phyloP scores from a whole-genome alignment of 441 rosid genomes.

The Syzygium malaccense region DNA sequence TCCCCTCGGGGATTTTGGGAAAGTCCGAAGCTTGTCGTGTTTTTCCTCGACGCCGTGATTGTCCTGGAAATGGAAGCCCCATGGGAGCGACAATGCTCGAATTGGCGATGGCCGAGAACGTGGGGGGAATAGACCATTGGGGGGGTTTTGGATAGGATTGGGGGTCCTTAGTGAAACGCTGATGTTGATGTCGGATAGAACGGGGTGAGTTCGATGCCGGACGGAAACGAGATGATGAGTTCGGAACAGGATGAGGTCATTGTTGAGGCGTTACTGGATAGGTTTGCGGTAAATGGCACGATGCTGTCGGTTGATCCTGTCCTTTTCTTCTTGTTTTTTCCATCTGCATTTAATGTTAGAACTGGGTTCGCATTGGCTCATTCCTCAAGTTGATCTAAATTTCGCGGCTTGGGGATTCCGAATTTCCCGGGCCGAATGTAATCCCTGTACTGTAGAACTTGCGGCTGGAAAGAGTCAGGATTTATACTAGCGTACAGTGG shows the following conservation, averaged over 20 bases:
- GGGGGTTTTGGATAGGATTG: not conserved
- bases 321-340: not conserved
- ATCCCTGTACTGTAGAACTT: not conserved
- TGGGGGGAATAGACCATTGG: not conserved
- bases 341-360: not conserved
- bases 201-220: not conserved
- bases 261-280: not conserved
- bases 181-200: not conserved
- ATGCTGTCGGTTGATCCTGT: not conserved
- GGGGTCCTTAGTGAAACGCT: not conserved
- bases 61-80: not conserved
- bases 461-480: not conserved
- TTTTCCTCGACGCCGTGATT: not conserved
- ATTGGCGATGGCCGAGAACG: not conserved
- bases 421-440: not conserved
- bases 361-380: not conserved
- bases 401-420: not conserved
- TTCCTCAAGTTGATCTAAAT: not conserved
- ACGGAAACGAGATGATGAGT: not conserved
- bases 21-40: not conserved
- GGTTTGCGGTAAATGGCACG: not conserved
- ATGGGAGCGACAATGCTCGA: not conserved
- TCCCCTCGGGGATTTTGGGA: not conserved
- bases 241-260: not conserved
- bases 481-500: not conserved